These are phyloP conservation scores for Crataegus laevigata DNA, from an alignment of 306 rosid genomes.

Conservation along the genomic window DNA sequence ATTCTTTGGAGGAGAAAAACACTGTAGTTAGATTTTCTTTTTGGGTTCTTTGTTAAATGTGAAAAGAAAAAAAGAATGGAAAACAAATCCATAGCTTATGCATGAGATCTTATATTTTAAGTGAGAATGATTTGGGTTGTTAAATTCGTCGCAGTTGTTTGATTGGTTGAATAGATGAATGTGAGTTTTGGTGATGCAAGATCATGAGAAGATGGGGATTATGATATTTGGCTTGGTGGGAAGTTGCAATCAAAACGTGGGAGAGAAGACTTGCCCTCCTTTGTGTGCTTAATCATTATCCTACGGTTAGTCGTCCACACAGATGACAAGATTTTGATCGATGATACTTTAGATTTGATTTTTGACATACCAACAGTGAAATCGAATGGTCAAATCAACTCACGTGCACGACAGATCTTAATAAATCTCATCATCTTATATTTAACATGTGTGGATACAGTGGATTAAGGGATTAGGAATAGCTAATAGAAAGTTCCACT, in stretches of 20 bases:
- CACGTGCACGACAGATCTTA: neutral
- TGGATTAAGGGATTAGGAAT: neutral
- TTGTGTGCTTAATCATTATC: neutral
- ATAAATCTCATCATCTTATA: neutral
- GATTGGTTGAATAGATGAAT: neutral
- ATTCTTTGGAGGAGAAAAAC: slow-evolving; percentile 11
- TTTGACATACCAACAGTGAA: too few species aligned
- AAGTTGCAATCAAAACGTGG: neutral
- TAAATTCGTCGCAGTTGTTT: neutral
- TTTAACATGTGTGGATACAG: neutral
- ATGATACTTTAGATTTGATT: neutral
- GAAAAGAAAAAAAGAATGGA: neutral
- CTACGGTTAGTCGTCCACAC: too few species aligned
- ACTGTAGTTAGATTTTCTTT: slow-evolving; percentile 1
- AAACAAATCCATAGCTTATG: neutral
- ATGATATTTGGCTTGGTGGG: neutral
- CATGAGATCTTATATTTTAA: neutral
- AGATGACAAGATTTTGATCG: too few species aligned
- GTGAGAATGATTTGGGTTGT: neutral
- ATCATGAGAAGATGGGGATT: neutral
- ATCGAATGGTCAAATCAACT: too few species aligned
- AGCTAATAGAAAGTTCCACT: neutral
- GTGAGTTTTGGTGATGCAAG: neutral
- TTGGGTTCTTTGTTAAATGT: neutral
- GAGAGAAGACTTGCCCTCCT: neutral